phyloP scores from a whole-genome alignment of 257 asterid species.

The Fraxinus cuspidata region DNA sequence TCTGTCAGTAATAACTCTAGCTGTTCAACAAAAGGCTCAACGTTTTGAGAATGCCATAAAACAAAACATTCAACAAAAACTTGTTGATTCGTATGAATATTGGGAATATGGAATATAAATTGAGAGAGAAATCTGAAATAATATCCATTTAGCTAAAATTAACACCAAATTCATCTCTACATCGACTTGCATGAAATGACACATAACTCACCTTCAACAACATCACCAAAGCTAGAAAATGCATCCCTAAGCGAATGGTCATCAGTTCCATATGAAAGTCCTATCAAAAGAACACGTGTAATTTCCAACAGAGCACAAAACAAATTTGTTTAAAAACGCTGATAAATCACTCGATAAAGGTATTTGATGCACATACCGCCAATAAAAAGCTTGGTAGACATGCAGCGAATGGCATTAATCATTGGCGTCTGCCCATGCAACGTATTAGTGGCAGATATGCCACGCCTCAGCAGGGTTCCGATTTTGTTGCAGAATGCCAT shows the following conservation, averaged over 20 bases:
- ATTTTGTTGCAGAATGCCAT: conserved; percentile 75
- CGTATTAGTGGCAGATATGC: conserved; percentile 35
- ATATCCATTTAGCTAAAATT: neutral
- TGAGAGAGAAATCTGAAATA: neutral
- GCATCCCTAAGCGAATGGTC: conserved; percentile 66
- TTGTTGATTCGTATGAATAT: neutral
- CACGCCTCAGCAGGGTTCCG: conserved; percentile 59
- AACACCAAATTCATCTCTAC: neutral
- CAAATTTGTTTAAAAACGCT: neutral
- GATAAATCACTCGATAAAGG: neutral
- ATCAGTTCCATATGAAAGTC: conserved; percentile 76
- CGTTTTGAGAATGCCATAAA: neutral
- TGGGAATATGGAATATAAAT: neutral
- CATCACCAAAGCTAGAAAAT: conserved; percentile 66
- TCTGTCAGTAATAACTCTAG: conserved; percentile 71
- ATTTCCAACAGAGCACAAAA: neutral
- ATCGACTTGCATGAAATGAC: neutral
- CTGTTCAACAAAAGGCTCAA: conserved; percentile 36
- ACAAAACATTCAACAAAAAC: neutral
- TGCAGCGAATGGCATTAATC: conserved; percentile 66
- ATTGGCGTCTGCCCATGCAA: conserved; percentile 48
- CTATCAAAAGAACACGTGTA: conserved; percentile 28
- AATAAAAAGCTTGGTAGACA: conserved; percentile 72
- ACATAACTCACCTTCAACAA: conserved; percentile 3
- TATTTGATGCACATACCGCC: conserved; percentile 47